Conservation (phyloP, 2,329 filamentous ascomycete genomes). For the Macrophomina pseudophaseolina region DNA sequence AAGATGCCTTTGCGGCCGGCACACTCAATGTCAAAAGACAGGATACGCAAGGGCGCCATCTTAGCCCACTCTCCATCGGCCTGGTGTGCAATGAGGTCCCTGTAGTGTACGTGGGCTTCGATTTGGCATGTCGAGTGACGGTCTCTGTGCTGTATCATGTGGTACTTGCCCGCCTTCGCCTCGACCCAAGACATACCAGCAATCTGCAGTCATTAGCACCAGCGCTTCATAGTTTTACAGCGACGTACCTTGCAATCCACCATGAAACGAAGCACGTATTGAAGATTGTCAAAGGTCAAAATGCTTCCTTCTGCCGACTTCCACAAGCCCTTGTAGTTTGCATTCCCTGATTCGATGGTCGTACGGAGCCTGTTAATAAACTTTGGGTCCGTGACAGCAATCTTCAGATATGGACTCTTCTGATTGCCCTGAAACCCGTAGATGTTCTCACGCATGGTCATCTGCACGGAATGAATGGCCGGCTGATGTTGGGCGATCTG, state of each 20-base stretch:
- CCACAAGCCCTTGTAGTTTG: conserved; percentile 94
- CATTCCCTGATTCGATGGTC: conserved; percentile 73
- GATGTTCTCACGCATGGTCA: conserved; percentile 87
- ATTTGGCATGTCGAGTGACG: conserved; percentile 95
- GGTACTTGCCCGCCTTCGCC: conserved; percentile 74
- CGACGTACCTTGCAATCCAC: conserved; percentile 80
- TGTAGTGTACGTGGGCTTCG: conserved; percentile 83
- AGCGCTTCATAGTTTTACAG: too few relatives aligned
- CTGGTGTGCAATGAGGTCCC: conserved; percentile 82
- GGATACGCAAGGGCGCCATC: conserved; percentile 89
- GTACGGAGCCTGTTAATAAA: conserved; percentile 76
- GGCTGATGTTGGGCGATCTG: conserved; percentile 75
- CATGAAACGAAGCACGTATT: conserved; percentile 96
- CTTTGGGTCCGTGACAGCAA: conserved; percentile 89
- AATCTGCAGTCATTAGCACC: conserved; percentile 58
- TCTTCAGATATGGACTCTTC: conserved; percentile 89
- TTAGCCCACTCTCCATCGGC: conserved; percentile 96
- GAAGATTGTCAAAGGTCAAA: conserved; percentile 92
- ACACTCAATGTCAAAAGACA: conserved; percentile 99
- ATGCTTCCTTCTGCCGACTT: conserved; percentile 69
- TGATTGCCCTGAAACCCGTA: conserved; percentile 94
- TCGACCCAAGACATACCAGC: conserved; percentile 98
- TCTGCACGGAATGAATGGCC: conserved; percentile 77
- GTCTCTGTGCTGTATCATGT: conserved; percentile 67
- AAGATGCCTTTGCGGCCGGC: conserved; percentile 97